Conservation (phyloP, 371 early-diverging fungal species). For the Umbelopsis sp. region DNA sequence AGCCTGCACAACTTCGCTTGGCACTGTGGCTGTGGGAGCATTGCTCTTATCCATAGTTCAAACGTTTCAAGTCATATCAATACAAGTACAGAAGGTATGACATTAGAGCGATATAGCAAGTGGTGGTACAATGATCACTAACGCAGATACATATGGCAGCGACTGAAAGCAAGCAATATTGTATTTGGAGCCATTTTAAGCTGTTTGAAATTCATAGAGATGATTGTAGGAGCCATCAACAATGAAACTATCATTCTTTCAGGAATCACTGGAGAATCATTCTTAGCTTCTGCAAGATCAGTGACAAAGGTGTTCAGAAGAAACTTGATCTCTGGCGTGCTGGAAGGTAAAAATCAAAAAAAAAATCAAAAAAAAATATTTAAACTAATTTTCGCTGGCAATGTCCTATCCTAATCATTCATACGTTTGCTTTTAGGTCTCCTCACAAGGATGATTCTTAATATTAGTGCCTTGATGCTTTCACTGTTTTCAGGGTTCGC, state of each 20-base stretch:
- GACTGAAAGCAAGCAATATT: conserved; percentile 5
- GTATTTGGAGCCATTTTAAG: conserved; percentile 20
- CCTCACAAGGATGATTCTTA: conserved; percentile 57
- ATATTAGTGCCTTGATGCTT: conserved; percentile 57
- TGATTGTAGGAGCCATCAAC: conserved; percentile 62
- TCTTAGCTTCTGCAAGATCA: conserved; percentile 59
- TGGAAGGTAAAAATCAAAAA: conserved; percentile 48
- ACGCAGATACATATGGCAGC: background rate
- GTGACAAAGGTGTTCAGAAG: conserved; percentile 76
- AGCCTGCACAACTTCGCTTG: conserved; percentile 69
- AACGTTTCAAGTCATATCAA: conserved; percentile 49
- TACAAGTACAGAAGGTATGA: conserved; percentile 52
- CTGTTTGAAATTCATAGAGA: conserved; percentile 40
- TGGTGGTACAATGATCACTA: background rate
- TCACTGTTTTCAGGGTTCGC: conserved; percentile 63
- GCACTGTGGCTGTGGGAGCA: conserved; percentile 71
- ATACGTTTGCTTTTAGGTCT: conserved; percentile 39
- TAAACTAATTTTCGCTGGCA: background rate
- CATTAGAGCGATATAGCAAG: background rate
- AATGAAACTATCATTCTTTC: conserved; percentile 73
- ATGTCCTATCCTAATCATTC: no score
- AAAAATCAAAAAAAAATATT: no score
- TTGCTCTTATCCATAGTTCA: conserved; percentile 69
- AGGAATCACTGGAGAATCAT: conserved; percentile 73
- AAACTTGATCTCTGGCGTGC: conserved; percentile 69